These are phyloP conservation scores for Codiaeum variegatum DNA, from an alignment of 441 rosid genomes.

Conservation along the genomic window DNA sequence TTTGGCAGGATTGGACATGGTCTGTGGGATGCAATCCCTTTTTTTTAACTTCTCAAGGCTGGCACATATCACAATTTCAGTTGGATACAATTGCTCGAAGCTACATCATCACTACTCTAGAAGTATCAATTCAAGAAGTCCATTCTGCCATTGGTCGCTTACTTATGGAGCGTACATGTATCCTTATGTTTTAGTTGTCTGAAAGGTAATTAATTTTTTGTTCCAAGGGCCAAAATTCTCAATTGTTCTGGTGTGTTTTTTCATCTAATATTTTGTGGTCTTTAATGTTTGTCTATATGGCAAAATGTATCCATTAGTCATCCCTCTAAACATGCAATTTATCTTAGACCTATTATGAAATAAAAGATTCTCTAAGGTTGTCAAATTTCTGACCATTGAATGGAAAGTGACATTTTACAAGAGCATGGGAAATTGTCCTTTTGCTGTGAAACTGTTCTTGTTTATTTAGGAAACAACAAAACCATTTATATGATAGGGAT, in stretches of 20 bases:
- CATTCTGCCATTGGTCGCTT: conserved; percentile 83
- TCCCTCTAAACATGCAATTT: neutral
- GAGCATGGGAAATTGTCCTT: neutral
- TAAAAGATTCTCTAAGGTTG: neutral
- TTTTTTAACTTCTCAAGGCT: conserved; percentile 81
- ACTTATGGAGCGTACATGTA: conserved; percentile 83
- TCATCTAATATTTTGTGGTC: neutral
- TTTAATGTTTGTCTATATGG: neutral
- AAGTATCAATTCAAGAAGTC: conserved; percentile 78
- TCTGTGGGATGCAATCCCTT: conserved; percentile 94
- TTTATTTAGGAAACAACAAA: neutral
- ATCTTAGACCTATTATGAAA: neutral
- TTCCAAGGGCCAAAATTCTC: neutral
- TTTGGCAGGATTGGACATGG: conserved; percentile 93
- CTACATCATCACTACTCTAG: conserved; percentile 82
- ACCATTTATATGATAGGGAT: too few species aligned
- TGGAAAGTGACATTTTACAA: neutral
- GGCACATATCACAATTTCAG: conserved; percentile 86
- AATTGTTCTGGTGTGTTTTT: neutral
- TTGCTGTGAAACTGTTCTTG: neutral
- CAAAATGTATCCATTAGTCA: neutral
- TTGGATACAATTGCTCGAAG: conserved; percentile 90
- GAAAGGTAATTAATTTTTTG: neutral
- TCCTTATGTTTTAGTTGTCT: conserved; percentile 43
- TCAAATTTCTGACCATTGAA: neutral